These are phyloP conservation scores for Chenopodium album DNA, from an alignment of 148 eudicot genomes.

Conservation along the genomic window DNA sequence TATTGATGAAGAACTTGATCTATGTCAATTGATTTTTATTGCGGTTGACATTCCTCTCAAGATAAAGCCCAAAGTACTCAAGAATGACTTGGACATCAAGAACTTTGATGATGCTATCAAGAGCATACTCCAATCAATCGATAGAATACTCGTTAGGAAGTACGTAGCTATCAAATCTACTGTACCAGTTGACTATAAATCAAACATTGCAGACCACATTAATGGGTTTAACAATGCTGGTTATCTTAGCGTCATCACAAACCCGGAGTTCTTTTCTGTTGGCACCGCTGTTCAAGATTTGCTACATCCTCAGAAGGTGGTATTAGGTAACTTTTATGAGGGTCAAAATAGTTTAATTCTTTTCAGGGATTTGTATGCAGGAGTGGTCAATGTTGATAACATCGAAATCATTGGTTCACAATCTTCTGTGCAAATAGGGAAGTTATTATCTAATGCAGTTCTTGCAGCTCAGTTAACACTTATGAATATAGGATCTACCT, in stretches of 20 bases:
- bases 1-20: neutral
- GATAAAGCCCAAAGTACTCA: neutral
- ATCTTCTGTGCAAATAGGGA: neutral
- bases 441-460: neutral
- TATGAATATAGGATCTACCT: neutral
- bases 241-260: neutral
- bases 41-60: neutral
- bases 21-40: neutral
- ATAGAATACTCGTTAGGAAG: neutral
- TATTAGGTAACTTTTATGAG: neutral
- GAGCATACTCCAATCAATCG: neutral
- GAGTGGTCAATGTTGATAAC: neutral
- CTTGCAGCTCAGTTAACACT: neutral
- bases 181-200: neutral
- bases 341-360: neutral
- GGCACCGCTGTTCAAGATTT: neutral
- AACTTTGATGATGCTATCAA: neutral
- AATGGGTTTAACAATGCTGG: neutral
- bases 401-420: neutral
- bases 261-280: neutral
- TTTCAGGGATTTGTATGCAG: neutral
- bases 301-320: neutral
- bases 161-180: neutral
- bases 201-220: neutral
- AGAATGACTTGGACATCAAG: neutral